Evolutionary conservation across 169 alveolate genomes (phyloP), one percentile per base, ranked within the genome.

Genomic region (Theileria orientalis): DNA sequence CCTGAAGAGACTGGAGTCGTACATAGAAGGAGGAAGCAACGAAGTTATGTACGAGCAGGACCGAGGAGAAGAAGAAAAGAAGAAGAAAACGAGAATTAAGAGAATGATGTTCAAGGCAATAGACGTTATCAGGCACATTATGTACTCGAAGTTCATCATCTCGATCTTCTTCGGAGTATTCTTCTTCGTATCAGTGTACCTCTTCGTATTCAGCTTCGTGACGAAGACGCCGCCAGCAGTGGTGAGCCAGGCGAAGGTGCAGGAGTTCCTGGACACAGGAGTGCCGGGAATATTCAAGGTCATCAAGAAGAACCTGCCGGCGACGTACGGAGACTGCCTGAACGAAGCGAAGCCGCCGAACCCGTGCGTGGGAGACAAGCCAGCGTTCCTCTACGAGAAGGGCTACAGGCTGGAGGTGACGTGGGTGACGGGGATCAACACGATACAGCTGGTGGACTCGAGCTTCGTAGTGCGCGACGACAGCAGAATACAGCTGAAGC

Each of bases 381-480:
- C 78, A 14, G 0, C 73, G 7, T 74, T 29, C 46, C 70, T 25
- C 30, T 27, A 40, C 16, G 32, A 82, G 47, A 42, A 41, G 37
- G 11, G 23, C 16, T 11, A 49, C 16, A 42, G 51, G 27, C 14
- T 74, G 25, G 64, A 74, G 16, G 19, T 74, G 32, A 42, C 41
- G 32, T 82, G 89, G 89, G 25, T 82, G 11, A 56, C 82, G n/a
- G 89, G 89, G 19, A 8, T 82, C 8, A 47, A 63, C 63, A 7
- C 80, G 25, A 29, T 56, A 13, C 35, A 61, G 3, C 46, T 82
- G 0, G 30, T 33, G 49, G 52, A 54, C 11, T 47, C 76, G 1
- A 27, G 23, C 21, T 82, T 69, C 69, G 27, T 44, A 11, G 25
- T 74, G 14, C 11, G 61, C 25, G 44, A n/a, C n/a, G 82, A 64